A percentile compares a stretch with the other conserved stretches of the same genome.
These are phyloP conservation scores for Geum urbanum DNA, from an alignment of 306 rosid species.

Conservation along the genomic window DNA sequence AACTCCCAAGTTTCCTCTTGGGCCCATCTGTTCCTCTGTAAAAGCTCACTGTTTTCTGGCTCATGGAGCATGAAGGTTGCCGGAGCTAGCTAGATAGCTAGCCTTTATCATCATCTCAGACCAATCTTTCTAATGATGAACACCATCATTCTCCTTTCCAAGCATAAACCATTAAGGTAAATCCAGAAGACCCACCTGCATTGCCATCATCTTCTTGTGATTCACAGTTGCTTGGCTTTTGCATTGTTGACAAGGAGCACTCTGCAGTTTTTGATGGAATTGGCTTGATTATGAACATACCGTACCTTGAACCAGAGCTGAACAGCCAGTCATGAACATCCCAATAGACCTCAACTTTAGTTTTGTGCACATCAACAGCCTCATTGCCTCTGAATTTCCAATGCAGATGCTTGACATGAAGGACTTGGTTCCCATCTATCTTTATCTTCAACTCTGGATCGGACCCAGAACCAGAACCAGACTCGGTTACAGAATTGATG, in stretches of 20 bases:
- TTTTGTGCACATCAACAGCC: slow-evolving; percentile 45
- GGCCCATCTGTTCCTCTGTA: slow-evolving; percentile 20
- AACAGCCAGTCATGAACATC: slow-evolving; percentile 98
- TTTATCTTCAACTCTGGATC: slow-evolving; percentile 86
- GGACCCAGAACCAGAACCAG: slow-evolving; percentile 36
- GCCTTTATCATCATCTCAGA: slow-evolving; percentile 5
- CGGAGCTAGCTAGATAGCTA: too few relatives aligned
- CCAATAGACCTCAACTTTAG: slow-evolving; percentile 72
- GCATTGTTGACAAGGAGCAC: slow-evolving; percentile 17
- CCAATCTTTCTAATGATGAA: neutral
- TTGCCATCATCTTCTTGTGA: slow-evolving; percentile 26
- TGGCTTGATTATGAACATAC: slow-evolving; percentile 75
- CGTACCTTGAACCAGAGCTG: slow-evolving; percentile 69
- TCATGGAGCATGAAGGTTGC: slow-evolving; percentile 5
- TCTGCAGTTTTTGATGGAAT: slow-evolving; percentile 31
- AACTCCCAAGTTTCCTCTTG: slow-evolving; percentile 13
- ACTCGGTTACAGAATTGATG: slow-evolving; percentile 11
- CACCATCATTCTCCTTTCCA: slow-evolving; percentile 58
- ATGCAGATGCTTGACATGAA: slow-evolving; percentile 79
- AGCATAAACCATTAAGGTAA: slow-evolving; percentile 74
- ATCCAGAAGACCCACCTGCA: slow-evolving; percentile 44
- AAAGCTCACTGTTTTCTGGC: neutral
- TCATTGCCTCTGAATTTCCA: slow-evolving; percentile 97
- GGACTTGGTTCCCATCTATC: slow-evolving; percentile 64
- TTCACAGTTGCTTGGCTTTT: slow-evolving; percentile 28